phyloP scores from a whole-genome alignment of 352 stramenopile genomes.

The Globisporangium canariense region DNA sequence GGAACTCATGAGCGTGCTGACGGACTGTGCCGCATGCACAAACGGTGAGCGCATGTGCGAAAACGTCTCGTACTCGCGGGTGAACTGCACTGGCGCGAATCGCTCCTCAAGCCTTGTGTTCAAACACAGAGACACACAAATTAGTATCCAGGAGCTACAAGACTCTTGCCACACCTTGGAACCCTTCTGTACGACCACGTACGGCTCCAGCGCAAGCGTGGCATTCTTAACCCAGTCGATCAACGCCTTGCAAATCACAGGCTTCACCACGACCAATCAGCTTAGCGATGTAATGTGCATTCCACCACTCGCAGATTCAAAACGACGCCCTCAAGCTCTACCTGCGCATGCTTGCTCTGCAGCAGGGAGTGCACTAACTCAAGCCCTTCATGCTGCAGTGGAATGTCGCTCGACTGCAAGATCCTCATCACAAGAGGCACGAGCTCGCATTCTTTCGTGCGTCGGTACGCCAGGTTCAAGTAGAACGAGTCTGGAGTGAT shows the following conservation, averaged over 20 bases:
- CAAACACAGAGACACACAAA: not conserved
- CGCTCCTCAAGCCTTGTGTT: slow-evolving; percentile 28
- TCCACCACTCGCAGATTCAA: not conserved
- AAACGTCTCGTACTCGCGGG: slow-evolving; percentile 53
- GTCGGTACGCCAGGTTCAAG: slow-evolving; percentile 34
- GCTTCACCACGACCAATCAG: not conserved
- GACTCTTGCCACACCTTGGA: not conserved
- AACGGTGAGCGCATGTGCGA: slow-evolving; percentile 50
- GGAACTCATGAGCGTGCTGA: slow-evolving; percentile 53
- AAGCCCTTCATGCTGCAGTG: slow-evolving; percentile 57
- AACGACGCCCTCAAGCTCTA: slow-evolving; percentile 8
- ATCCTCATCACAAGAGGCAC: slow-evolving; percentile 33
- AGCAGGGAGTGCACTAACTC: slow-evolving; percentile 55
- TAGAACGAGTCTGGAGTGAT: slow-evolving; percentile 53
- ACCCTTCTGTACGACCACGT: slow-evolving; percentile 11
- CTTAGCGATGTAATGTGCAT: not conserved
- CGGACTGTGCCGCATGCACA: slow-evolving; percentile 36
- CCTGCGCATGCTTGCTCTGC: slow-evolving; percentile 30
- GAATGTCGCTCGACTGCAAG: slow-evolving; percentile 31
- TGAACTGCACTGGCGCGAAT: slow-evolving; percentile 32
- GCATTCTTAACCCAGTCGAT: slow-evolving; percentile 34
- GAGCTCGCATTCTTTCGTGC: slow-evolving; percentile 31
- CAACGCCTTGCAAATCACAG: slow-evolving; percentile 33
- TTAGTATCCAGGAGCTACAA: not conserved
- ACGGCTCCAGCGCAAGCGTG: slow-evolving; percentile 36